Conservation (phyloP, 805 yeast genomes). For the Lipomyces japonicus region DNA sequence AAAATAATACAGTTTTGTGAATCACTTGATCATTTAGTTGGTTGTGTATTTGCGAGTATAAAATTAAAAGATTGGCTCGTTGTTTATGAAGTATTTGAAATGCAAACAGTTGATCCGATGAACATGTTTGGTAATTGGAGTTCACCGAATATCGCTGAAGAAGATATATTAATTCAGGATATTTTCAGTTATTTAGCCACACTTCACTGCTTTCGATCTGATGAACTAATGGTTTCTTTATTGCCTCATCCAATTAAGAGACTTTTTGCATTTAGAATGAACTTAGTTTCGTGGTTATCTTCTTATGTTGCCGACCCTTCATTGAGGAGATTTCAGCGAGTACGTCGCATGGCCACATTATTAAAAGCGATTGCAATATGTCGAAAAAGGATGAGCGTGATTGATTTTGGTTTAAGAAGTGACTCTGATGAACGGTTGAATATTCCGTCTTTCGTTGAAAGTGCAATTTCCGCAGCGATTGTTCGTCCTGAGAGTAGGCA, state of each 20-base stretch:
- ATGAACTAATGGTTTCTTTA: conserved; percentile 43
- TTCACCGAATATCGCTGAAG: conserved; percentile 46
- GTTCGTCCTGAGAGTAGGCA: conserved; percentile 75
- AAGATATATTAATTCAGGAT: conserved; percentile 59
- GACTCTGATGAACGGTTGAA: conserved; percentile 14
- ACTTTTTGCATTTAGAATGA: conserved; percentile 61
- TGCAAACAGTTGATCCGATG: conserved; percentile 56
- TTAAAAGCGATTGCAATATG: conserved; percentile 62
- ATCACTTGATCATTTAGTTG: conserved; percentile 59
- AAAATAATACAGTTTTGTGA: conserved; percentile 58
- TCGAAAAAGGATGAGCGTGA: conserved; percentile 61
- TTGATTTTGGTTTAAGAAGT: conserved; percentile 35
- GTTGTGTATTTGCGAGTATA: conserved; percentile 54
- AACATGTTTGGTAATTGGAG: conserved; percentile 55
- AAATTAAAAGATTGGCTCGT: conserved; percentile 73
- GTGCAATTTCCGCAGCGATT: conserved; percentile 69
- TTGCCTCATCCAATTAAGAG: conserved; percentile 70
- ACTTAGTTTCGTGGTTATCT: conserved; percentile 60
- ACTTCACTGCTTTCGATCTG: conserved; percentile 46
- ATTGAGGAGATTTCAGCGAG: conserved; percentile 57
- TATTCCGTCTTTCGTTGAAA: conserved; percentile 81
- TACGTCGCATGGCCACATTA: conserved; percentile 64
- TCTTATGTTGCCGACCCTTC: conserved; percentile 60
- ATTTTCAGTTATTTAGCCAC: conserved; percentile 67
- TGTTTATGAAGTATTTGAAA: conserved; percentile 68